Base-by-base conservation (phyloP, 129 eudicot genomes). In the Arctium minus region DNA sequence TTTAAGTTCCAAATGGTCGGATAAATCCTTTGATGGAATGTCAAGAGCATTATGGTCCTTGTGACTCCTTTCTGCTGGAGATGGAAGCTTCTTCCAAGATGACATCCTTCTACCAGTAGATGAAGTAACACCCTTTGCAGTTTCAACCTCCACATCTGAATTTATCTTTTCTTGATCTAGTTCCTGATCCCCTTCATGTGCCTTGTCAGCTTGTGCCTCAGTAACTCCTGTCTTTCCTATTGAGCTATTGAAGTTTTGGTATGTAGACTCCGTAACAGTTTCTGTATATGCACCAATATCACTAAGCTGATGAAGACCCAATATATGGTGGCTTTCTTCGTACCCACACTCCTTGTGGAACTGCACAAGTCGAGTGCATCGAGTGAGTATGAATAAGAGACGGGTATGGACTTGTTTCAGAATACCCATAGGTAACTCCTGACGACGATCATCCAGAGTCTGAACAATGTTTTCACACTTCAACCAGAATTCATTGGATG, bases 331-430 rank as follows among this genome's bases (percentile, higher is more conserved):
- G 75, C 87, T 90, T 75, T 91, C 98, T 76, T 93, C 99, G 70
- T 90, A 89, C 64, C 97, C 96, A 81, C 94, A 90, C 82, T 96
- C 99, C 83, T 96, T 92, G 62, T 93, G 97, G 79, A 93, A 90
- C 85, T 93, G 98, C 75, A 96, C 99, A 78, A 96, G 94, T 74
- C 99, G 88, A 80, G 97, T 91, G 90, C 99, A 96, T 17, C 99
- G 89, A 68, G 97, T 91, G 78, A 96, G 97, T 72, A 96, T 96
- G 86, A 96, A 96, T 64, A 96, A 80, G 77, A 96, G 92, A 85
- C 98, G 99, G 73, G 98, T 93, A 75, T 93, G 92, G 40, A 86
- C 88, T 83, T 94, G 97, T 86, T 90, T 96, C 53, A 93, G 89
- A 68, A 90, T 88, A 39, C 99, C 98, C 92, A 84, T 89, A 4